Base-by-base conservation (phyloP, 371 early-diverging fungal species). In the Apophysomyces elegans region DNA sequence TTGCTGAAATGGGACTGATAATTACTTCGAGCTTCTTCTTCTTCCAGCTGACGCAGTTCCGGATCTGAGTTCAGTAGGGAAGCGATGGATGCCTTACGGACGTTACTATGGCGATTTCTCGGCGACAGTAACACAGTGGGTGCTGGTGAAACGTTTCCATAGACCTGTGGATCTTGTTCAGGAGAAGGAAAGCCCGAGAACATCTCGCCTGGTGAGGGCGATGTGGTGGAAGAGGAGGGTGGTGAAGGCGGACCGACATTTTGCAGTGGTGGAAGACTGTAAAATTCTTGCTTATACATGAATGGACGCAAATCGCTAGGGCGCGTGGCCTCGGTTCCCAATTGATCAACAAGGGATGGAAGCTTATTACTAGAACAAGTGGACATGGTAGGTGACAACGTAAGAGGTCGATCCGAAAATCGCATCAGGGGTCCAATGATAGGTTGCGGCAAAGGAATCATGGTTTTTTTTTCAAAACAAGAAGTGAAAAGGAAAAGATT, bases 21-120 rank as follows among this genome's bases (percentile, higher is more conserved):
- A 57, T 61, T 64, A 47, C 50, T 56, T 58, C 41, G 46, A 16
- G 21, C 35, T 35, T 60, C 56, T 39, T 67, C 64, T 39, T 63
- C 64, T 38, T 65, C 72, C 13, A 73, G 57, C n/a, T 67, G 70
- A n/a, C 47, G 64, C 46, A 59, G 59, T 39, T 68, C 66, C 7
- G 73, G 73, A 57, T 67, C 73, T 8, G 70, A 69, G 41, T 81
- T 81, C 37, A 81, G 69, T 8, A 81, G 37, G 8, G 79, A 81
- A 13, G 82, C 82, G 60, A 81, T 81, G 0, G 82, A 81, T 6
- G 70, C 72, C 46, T 81, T 81, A 58, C 82, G 70, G 41, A 26
- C 58, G 37, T 46, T 64, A 16, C 45, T 21, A 65, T 65, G 60
- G 18, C 39, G 32, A 11, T 63, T 45, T 21, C 47, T 61, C 21